phyloP scores from a whole-genome alignment of 805 yeast genomes.

The Helenozyma baotianmanensis region DNA sequence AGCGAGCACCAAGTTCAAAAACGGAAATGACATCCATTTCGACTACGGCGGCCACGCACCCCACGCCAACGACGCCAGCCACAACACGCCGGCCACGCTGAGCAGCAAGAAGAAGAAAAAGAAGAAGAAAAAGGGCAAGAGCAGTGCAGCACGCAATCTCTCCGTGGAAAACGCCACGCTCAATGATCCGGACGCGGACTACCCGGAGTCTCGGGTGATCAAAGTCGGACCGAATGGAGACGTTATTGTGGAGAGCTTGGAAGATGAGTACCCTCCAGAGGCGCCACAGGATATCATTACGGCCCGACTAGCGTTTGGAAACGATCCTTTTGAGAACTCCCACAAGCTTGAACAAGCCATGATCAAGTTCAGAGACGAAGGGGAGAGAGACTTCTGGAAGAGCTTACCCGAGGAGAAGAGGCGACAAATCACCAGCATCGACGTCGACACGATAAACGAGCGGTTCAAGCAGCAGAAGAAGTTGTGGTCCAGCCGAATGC shows the following conservation, averaged over 20 bases:
- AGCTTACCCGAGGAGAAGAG: slow-evolving; percentile 9
- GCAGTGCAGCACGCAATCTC: slow-evolving; percentile 6
- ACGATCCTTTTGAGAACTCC: not conserved
- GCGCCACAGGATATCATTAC: not conserved
- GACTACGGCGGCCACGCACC: slow-evolving; percentile 10
- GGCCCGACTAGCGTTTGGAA: not conserved
- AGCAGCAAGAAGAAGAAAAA: slow-evolving; percentile 29
- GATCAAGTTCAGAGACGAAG: slow-evolving; percentile 9
- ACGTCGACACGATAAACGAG: slow-evolving; percentile 63
- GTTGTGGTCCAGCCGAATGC: slow-evolving; percentile 1
- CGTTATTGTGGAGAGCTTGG: slow-evolving; percentile 62
- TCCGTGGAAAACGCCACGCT: slow-evolving; percentile 38
- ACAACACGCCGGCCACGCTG: not conserved
- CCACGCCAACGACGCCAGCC: slow-evolving; percentile 4
- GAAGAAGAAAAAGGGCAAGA: slow-evolving; percentile 15
- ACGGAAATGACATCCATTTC: slow-evolving; percentile 35
- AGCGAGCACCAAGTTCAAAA: slow-evolving; percentile 16
- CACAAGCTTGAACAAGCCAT: slow-evolving; percentile 5
- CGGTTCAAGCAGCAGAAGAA: slow-evolving; percentile 40
- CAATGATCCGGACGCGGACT: slow-evolving; percentile 55
- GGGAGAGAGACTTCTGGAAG: slow-evolving; percentile 13
- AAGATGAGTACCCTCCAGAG: slow-evolving; percentile 19
- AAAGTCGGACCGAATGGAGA: slow-evolving; percentile 73
- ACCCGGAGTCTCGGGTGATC: slow-evolving; percentile 68
- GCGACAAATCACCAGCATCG: slow-evolving; percentile 43